Evolutionary conservation across 108 stramenopile species (phyloP).

Genomic region (Pseudonitzschia delicatissima): DNA sequence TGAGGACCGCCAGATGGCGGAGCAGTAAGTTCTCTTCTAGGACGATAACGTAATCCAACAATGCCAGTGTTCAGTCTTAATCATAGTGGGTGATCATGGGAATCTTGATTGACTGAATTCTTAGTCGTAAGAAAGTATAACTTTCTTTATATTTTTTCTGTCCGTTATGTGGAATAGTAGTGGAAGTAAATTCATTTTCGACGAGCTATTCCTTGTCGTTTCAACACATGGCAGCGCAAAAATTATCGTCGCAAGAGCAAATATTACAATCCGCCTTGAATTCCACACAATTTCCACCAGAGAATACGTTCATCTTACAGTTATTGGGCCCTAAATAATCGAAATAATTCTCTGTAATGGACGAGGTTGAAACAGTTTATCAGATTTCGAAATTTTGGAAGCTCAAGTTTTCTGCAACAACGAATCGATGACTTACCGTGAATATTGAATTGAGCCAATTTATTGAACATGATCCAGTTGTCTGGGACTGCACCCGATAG

Average conservation of each 20-base stretch:
- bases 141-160: too few relatives aligned
- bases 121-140: too few relatives aligned
- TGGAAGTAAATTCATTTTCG: too few relatives aligned
- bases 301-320: constrained; percentile 7
- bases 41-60: too few relatives aligned
- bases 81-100: too few relatives aligned
- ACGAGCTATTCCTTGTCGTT: background rate
- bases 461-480: constrained; percentile 13
- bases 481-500: background rate
- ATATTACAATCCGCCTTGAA: constrained; percentile 44
- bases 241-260: constrained; percentile 30
- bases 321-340: background rate
- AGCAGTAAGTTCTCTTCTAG: too few relatives aligned
- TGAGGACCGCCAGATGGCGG: too few relatives aligned
- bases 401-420: background rate
- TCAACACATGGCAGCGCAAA: constrained; percentile 1
- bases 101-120: too few relatives aligned
- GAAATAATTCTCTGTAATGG: background rate
- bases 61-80: too few relatives aligned
- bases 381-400: background rate
- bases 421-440: background rate
- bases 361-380: background rate
- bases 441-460: background rate
- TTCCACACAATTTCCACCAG: constrained; percentile 36
- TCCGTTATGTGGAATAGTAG: too few relatives aligned